Conservation (phyloP, 768 basidiomycete genomes). For the Tubosaeta sp. region DNA sequence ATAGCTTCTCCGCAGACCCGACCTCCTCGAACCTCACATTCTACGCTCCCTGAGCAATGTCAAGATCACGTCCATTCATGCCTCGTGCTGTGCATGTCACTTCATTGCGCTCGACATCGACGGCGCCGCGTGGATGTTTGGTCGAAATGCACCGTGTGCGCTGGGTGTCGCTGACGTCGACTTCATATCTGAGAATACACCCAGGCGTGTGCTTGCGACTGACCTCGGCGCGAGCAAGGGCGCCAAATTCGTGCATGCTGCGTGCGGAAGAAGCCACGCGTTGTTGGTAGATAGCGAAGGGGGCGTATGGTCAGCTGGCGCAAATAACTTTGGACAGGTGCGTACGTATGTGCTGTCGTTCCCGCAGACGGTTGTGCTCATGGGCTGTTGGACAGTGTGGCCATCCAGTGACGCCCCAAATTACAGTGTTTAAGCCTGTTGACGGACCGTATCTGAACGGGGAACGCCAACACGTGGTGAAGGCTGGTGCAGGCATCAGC, state of each 20-base stretch:
- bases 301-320: constrained; percentile 78
- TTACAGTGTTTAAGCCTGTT: constrained; percentile 61
- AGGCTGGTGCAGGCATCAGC: constrained; percentile 76
- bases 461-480: constrained; percentile 60
- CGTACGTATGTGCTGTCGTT: constrained; percentile 10
- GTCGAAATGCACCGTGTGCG: constrained; percentile 69
- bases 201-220: constrained; percentile 53
- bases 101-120: constrained; percentile 68
- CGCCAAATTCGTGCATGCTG: constrained; percentile 72
- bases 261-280: constrained; percentile 79
- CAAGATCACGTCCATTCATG: constrained; percentile 65
- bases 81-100: constrained; percentile 74
- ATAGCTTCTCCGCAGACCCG: constrained; percentile 49
- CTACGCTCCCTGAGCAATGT: constrained; percentile 85
- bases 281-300: constrained; percentile 81
- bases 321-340: constrained; percentile 81
- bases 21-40: constrained; percentile 85
- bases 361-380: not conserved
- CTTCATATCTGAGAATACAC: constrained; percentile 69
- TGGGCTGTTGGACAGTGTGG: constrained; percentile 52
- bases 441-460: constrained; percentile 54
- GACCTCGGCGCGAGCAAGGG: constrained; percentile 58
- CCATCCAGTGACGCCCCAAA: constrained; percentile 59
- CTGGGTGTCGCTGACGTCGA: constrained; percentile 59
- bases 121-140: constrained; percentile 87